Evolutionary conservation across 805 yeast species (phyloP).

Genomic region (Yamadazyma tumulicola): DNA sequence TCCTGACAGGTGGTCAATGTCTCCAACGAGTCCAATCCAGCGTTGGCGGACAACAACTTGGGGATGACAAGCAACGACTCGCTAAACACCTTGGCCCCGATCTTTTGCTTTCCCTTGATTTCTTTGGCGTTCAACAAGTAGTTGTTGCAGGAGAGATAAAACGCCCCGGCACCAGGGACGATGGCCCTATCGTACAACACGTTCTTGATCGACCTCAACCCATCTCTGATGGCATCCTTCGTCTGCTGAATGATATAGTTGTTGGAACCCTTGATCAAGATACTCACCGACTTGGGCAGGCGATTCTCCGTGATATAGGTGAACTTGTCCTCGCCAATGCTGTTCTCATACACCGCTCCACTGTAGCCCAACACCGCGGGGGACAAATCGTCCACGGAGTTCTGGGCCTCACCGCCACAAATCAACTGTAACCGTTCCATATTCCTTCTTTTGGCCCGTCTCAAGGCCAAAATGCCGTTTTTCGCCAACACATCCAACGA

Average conservation of each 20-base stretch:
- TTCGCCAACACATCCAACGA: slow-evolving; percentile 91
- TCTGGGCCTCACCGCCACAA: slow-evolving; percentile 97
- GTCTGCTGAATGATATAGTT: slow-evolving; percentile 86
- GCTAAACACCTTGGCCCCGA: slow-evolving; percentile 91
- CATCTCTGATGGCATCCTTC: slow-evolving; percentile 96
- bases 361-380: slow-evolving; percentile 82
- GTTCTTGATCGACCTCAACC: slow-evolving; percentile 90
- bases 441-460: slow-evolving; percentile 98
- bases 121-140: slow-evolving; percentile 51
- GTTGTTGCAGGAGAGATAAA: slow-evolving; percentile 77
- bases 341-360: slow-evolving; percentile 87
- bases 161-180: slow-evolving; percentile 97
- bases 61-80: slow-evolving; percentile 91
- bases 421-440: slow-evolving; percentile 97
- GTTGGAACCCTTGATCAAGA: slow-evolving; percentile 91
- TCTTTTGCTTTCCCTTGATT: slow-evolving; percentile 79
- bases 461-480: slow-evolving; percentile 85
- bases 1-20: slow-evolving; percentile 87
- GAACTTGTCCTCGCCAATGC: slow-evolving; percentile 95
- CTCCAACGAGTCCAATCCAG: slow-evolving; percentile 91
- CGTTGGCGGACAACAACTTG: slow-evolving; percentile 85
- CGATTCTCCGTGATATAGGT: slow-evolving; percentile 89
- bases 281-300: slow-evolving; percentile 88
- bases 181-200: slow-evolving; percentile 80
- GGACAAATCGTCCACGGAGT: slow-evolving; percentile 88